Base-by-base conservation (phyloP, 1,284 basidiomycete genomes). In the Ustilago sp. region DNA sequence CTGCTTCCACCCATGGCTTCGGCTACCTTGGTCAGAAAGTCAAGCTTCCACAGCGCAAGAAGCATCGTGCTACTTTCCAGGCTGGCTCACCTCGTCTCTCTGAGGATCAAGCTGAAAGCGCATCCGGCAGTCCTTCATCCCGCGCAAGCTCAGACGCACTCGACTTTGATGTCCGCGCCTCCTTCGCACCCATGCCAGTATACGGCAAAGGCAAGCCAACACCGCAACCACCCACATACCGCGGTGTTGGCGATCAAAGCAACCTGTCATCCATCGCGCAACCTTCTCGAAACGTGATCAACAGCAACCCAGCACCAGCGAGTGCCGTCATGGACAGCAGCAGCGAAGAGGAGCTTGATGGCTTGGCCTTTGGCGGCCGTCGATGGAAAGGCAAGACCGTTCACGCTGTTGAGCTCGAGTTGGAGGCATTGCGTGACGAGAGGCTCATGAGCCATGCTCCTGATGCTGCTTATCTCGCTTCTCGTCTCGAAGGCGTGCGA, bases 311-410 rank as follows among this genome's bases (percentile, higher is more conserved):
- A 19, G 31, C 61, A 28, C 23, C 23, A 38, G 64, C 41, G 2
- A 28, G 6, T 9, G 43, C 32, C 13, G 39, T 35, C 9, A 17
- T 50, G 19, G 57, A 71, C 38, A 63, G 50, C 54, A 74, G 59
- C 54, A 61, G 59, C 62, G 68, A 71, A 9, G 64, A 70, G 13
- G 73, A 75, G 17, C 63, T 61, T 2, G 63, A 65, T 28, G 79
- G 82, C 9, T 65, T 83, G 4, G 52, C 72, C 15, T 79, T 75
- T 23, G 81, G 64, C 13, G 80, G 80, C 15, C 62, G 70, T 7
- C 62, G 69, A 34, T 83, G 78, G 77, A 83, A 74, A 57, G 82
- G 82, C 63, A 82, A 80, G 68, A 83, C 82, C n/a, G 80, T 77
- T 4, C 79, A 82, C 56, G 82, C 82, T 9, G 80, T 83, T 34